Percentiles rank a stretch among this genome's conserved stretches.
Evolutionary conservation across 1,139 yeast genomes (phyloP).

Genomic region (Candida sojae): DNA sequence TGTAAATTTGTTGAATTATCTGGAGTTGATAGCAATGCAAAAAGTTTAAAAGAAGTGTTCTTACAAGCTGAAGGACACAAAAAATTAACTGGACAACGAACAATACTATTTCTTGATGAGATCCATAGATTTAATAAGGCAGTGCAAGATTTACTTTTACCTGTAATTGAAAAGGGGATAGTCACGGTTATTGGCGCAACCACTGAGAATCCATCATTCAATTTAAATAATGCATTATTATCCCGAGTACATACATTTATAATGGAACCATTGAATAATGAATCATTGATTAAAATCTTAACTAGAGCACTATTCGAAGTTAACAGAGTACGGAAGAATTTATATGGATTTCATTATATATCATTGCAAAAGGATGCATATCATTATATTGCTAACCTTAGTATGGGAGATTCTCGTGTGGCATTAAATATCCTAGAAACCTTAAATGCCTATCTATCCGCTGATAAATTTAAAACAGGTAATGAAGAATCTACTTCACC

Average conservation of each 20-base stretch:
- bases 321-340: conserved; percentile 55
- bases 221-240: conserved; percentile 80
- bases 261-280: conserved; percentile 59
- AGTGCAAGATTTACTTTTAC: conserved; percentile 84
- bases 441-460: conserved; percentile 44
- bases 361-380: conserved; percentile 58
- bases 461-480: conserved; percentile 28
- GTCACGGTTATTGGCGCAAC: conserved; percentile 88
- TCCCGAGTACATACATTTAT: conserved; percentile 89
- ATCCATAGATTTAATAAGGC: conserved; percentile 88
- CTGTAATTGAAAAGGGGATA: conserved; percentile 69
- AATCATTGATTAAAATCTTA: conserved; percentile 61
- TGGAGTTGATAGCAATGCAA: conserved; percentile 77
- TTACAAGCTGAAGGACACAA: conserved; percentile 71
- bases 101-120: conserved; percentile 87
- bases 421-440: conserved; percentile 75
- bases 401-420: conserved; percentile 88
- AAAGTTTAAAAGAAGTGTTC: conserved; percentile 71
- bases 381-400: conserved; percentile 70
- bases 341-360: conserved; percentile 43
- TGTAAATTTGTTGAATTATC: conserved; percentile 76
- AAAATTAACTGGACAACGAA: conserved; percentile 64
- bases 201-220: conserved; percentile 95
- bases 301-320: conserved; percentile 62
- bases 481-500: conserved; percentile 19